Evolutionary conservation across 352 stramenopile species (phyloP), one percentile per base, ranked within the genome.

Genomic region (Phytophthora ohioensis): DNA sequence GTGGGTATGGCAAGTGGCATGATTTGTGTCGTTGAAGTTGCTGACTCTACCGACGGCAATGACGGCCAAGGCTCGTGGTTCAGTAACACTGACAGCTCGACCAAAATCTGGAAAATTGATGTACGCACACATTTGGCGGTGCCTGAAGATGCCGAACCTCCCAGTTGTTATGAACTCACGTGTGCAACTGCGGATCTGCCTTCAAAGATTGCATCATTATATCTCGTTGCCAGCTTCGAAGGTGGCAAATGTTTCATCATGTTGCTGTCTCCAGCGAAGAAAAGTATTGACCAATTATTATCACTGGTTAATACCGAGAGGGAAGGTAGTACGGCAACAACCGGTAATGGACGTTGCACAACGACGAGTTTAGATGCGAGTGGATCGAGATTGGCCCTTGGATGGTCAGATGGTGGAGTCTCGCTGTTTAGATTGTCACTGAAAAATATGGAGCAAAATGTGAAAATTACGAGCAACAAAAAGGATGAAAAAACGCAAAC

Each of bases 241-340:
- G 81, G 80, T n/a, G 85, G 83, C 46, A 91, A 89, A 60, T 94
- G 87, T 60, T 94, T 94, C 55, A 90, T 94, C 60, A 85, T 94
- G 79, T 61, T 91, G 57, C 56, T 94, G 4, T 80, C 83, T 21
- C 85, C 85, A 0, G 45, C 59, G 1, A 61, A 67, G n/a, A 91
- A 91, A 36, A 73, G 69, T 53, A 92, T 94, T 51, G 77, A 92
- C 27, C 87, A 93, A 59, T 64, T 94, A 15, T 60, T 94, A 11
- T 94, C 87, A 35, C 84, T 94, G 30, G 81, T 92, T 39, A 92
- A 92, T 65, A 89, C 81, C 3, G 74, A 90, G 47, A 73, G 76
- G 11, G 69, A 85, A 12, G 54, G 54, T 3, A 67, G 64, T 10
- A 27, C n/a, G 38, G 61, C 72, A 0, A 57, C 69, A 0, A 55